phyloP scores from a whole-genome alignment of 164 flowering plant species.

The Chimonanthus salicifolius region DNA sequence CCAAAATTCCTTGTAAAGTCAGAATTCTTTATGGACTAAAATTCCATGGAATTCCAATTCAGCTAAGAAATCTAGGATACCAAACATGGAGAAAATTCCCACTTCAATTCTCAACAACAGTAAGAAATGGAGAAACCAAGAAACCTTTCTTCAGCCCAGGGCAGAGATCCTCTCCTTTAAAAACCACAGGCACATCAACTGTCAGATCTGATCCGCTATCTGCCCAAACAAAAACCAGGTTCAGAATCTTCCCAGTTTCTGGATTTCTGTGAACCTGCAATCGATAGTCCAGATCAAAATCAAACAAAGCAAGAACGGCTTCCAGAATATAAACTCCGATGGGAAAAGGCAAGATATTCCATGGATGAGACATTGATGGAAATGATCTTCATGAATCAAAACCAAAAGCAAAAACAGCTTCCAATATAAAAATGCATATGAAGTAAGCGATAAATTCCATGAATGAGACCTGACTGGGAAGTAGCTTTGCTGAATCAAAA shows the following conservation, averaged over 20 bases:
- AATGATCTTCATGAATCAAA: not conserved
- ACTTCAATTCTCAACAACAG: not conserved
- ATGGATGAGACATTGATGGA: not conserved
- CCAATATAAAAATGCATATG: too few relatives aligned
- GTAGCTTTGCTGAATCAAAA: too few relatives aligned
- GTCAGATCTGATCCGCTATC: slow-evolving; percentile 52
- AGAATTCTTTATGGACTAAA: too few relatives aligned
- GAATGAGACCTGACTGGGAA: too few relatives aligned
- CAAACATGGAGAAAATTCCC: too few relatives aligned
- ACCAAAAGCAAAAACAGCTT: too few relatives aligned
- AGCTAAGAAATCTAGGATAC: too few relatives aligned
- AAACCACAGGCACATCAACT: slow-evolving; percentile 76
- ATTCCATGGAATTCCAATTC: too few relatives aligned
- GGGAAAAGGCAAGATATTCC: too few relatives aligned
- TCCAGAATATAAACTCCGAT: too few relatives aligned
- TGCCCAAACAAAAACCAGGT: slow-evolving; percentile 87
- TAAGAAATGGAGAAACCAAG: not conserved
- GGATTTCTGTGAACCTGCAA: slow-evolving; percentile 59
- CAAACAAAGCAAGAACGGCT: not conserved
- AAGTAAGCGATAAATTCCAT: too few relatives aligned
- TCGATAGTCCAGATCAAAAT: not conserved
- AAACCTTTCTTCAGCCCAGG: slow-evolving; percentile 87
- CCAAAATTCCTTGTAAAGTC: too few relatives aligned
- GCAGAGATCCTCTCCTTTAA: slow-evolving; percentile 69
- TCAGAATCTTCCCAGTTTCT: slow-evolving; percentile 59